phyloP scores from a whole-genome alignment of 768 basidiomycete genomes.

The Boletus bicolor region DNA sequence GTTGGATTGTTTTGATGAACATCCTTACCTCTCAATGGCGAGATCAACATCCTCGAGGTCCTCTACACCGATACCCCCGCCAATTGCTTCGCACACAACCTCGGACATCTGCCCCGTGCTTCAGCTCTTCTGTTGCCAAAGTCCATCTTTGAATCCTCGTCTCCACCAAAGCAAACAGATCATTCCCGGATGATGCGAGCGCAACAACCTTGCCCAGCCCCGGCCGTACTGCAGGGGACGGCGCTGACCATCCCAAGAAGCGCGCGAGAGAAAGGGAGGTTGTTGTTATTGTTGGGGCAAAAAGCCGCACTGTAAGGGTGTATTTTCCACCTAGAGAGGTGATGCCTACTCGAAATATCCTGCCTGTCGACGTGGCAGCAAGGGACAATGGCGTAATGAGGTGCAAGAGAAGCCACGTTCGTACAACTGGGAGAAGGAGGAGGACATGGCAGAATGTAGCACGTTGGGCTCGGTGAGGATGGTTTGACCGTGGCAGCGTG shows the following conservation, averaged over 20 bases:
- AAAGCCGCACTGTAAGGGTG: conserved; percentile 54
- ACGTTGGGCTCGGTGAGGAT: too few relatives aligned
- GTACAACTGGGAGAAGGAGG: too few relatives aligned
- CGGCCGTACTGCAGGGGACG: conserved; percentile 37
- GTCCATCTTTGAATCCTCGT: conserved; percentile 67
- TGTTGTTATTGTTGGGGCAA: conserved; percentile 48
- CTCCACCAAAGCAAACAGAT: conserved; percentile 69
- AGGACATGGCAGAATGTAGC: too few relatives aligned
- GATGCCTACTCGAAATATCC: conserved; percentile 59
- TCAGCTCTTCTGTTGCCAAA: conserved; percentile 52
- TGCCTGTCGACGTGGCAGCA: conserved; percentile 64
- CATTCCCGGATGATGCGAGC: conserved; percentile 49
- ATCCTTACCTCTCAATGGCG: conserved; percentile 56
- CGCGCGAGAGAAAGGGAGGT: conserved; percentile 43
- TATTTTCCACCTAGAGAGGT: conserved; percentile 69
- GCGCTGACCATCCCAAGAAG: conserved; percentile 41
- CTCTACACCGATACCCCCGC: conserved; percentile 45
- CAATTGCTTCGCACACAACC: conserved; percentile 46
- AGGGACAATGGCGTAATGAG: too few relatives aligned
- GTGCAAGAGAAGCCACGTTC: too few relatives aligned
- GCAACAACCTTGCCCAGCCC: conserved; percentile 64
- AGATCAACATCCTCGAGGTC: conserved; percentile 77
- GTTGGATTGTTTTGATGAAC: too few relatives aligned
- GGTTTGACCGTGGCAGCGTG: too few relatives aligned
- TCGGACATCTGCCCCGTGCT: conserved; percentile 53